These are phyloP conservation scores for Psophocarpus tetragonolobus DNA, from an alignment of 306 rosid genomes.

Conservation along the genomic window DNA sequence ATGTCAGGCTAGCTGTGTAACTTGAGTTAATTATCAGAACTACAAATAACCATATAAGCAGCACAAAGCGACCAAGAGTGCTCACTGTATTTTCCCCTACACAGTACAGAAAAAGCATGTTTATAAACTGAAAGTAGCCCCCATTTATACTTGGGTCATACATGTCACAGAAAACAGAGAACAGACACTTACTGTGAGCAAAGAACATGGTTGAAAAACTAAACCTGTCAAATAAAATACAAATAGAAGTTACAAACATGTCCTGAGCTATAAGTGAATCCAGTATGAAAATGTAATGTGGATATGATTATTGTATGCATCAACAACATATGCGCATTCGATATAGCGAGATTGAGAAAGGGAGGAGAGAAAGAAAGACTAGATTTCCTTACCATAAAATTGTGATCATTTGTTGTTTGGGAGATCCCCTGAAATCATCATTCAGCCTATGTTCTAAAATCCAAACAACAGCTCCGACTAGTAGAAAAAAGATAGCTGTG, in stretches of 20 bases:
- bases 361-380: background rate
- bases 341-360: background rate
- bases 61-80: slow-evolving; percentile 90
- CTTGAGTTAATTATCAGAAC: slow-evolving; percentile 92
- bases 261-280: slow-evolving; percentile 6
- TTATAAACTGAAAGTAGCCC: slow-evolving; percentile 7
- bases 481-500: slow-evolving; percentile 69
- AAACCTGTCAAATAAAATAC: slow-evolving; percentile 58
- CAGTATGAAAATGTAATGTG: slow-evolving; percentile 3
- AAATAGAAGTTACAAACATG: slow-evolving; percentile 24
- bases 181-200: slow-evolving; percentile 77
- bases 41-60: slow-evolving; percentile 88
- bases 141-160: background rate
- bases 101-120: slow-evolving; percentile 30
- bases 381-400: slow-evolving; percentile 63
- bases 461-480: slow-evolving; percentile 91
- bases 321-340: background rate
- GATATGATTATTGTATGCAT: slow-evolving; percentile 17
- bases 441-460: slow-evolving; percentile 86
- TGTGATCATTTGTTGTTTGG: slow-evolving; percentile 71
- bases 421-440: slow-evolving; percentile 94
- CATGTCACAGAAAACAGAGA: slow-evolving; percentile 27
- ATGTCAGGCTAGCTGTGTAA: slow-evolving; percentile 96
- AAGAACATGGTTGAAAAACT: slow-evolving; percentile 88
- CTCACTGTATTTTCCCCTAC: slow-evolving; percentile 90